Base-by-base conservation (phyloP, 495 filamentous ascomycete genomes). In the Penicillium parvum region DNA sequence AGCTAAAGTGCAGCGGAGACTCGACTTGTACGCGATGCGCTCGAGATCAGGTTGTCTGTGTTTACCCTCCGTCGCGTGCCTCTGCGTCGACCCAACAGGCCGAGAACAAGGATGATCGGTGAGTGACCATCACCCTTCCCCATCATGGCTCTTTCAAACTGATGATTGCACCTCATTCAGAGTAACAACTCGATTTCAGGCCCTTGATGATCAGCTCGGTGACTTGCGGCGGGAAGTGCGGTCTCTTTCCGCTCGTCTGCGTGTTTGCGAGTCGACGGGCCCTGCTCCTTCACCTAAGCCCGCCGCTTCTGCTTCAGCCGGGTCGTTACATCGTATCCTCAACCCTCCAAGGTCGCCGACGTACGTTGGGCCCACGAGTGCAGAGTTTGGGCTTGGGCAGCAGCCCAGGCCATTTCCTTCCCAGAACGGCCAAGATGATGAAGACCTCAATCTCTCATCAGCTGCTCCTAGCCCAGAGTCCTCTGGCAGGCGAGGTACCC, bases 1-100 rank as follows among this genome's bases (percentile, higher is more conserved):
- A 95, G 66, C 84, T 95, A 62, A 94, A 92, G 60, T 95, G 89
- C 63, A 90, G 89, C 58, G 89, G 89, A 36, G 78, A 88, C 45
- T 73, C 67, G 1, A 81, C 83, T 1, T 95, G 89, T 54, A 77
- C 82, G 38, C 77, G 88, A 47, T 95, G 89, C 62, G 79, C 79
- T 43, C 85, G 60, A 6, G 54, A 68, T 18, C 40, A 87, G 45
- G 74, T 88, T 41, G 74, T 73, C 17, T 81, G 91, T 43, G 72
- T 85, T 53, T 95, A 90, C 56, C 42, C 66, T 8, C 37, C 52
- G 0, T 52, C 48, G 41, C 42, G 44, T 6, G 26, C 53, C 12
- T 16, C 18, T 2, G 43, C 15, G 7, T 36, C 43, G 27, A 12
- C 36, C 7, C 45, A 46, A 10, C 47, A 44, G 21, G 34, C 18